Evolutionary conservation across 306 rosid genomes (phyloP), one percentile per base, ranked within the genome.

Genomic region (Canavalia gladiata): DNA sequence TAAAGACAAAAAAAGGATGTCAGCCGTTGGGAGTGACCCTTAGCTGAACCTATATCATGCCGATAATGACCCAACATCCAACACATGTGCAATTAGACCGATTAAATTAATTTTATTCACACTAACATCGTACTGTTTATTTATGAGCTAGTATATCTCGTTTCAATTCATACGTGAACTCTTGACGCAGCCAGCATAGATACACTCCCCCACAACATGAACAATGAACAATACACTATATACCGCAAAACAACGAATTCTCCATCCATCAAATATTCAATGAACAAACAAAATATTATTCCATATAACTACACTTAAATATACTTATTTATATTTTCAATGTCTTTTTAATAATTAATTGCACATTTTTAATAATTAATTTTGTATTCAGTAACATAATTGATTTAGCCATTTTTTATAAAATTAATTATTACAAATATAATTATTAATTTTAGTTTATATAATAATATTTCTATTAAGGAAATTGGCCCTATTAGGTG

Each of bases 11-110:
- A 52, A 8, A 54, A 18, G 29, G 7, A 58, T 76, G 64, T 50
- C 3, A 9, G 81, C 66, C 50, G 45, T 77, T 64, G 52, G 13
- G 51, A 76, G 81, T 65, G 74, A 77, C 8, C 42, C 9, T 77
- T 9, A 8, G 37, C 1, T 33, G 35, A 63, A 76, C 18, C 51
- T 25, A 13, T 50, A 39, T 76, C 35, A 33, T 10, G 30, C 12
- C 49, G 74, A 77, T 66, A 43, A 50, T 41, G 72, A 76, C 62
- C 28, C 31, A 60, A 60, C 45, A 75, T 75, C 47, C 3, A n/a
- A 60, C 80, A 46, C 70, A 57, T 34, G 56, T 28, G 6, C 33
- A 37, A 54, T 49, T 70, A 45, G 58, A 0, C 75, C 5, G 5
- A 49, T 69, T 49, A 18, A 18, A 0, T 30, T 70, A 25, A 18